phyloP scores from a whole-genome alignment of 495 filamentous ascomycete genomes.

The Neurospora cerealis region DNA sequence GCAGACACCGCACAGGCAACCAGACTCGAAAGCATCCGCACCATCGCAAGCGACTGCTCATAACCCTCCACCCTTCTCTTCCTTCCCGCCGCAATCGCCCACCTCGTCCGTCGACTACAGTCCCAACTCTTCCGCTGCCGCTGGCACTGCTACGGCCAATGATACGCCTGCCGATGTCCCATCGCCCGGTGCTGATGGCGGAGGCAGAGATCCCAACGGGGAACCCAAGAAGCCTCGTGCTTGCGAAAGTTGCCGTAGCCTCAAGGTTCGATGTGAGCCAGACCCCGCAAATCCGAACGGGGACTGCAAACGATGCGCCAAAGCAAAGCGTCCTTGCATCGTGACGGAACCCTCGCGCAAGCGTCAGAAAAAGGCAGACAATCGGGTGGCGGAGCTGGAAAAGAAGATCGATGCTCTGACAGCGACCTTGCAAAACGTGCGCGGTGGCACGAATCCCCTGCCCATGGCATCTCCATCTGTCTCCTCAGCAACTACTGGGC shows the following conservation, averaged over 20 bases:
- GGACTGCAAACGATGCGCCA: slow-evolving; percentile 78
- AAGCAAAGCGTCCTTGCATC: slow-evolving; percentile 68
- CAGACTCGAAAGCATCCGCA: not conserved
- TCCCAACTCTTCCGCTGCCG: not conserved
- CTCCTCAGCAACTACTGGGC: slow-evolving; percentile 1
- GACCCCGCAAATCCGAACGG: slow-evolving; percentile 51
- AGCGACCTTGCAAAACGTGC: slow-evolving; percentile 56
- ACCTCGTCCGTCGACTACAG: not conserved
- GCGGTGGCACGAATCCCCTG: slow-evolving; percentile 14
- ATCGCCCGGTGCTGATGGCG: slow-evolving; percentile 6
- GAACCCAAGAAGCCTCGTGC: slow-evolving; percentile 76
- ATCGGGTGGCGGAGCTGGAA: slow-evolving; percentile 83
- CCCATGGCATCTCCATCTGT: slow-evolving; percentile 14
- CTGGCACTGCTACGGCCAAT: not conserved
- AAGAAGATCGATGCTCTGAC: slow-evolving; percentile 88
- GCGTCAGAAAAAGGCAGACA: slow-evolving; percentile 89
- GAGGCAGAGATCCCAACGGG: slow-evolving; percentile 28
- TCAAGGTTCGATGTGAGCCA: slow-evolving; percentile 86
- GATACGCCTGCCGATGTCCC: not conserved
- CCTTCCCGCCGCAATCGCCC: not conserved
- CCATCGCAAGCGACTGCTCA: not conserved
- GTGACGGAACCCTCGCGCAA: slow-evolving; percentile 78
- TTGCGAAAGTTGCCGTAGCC: slow-evolving; percentile 80
- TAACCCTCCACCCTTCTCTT: not conserved
- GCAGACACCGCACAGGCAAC: not conserved